Conservation (phyloP, 257 asterid species). For the Solanum chilense region DNA sequence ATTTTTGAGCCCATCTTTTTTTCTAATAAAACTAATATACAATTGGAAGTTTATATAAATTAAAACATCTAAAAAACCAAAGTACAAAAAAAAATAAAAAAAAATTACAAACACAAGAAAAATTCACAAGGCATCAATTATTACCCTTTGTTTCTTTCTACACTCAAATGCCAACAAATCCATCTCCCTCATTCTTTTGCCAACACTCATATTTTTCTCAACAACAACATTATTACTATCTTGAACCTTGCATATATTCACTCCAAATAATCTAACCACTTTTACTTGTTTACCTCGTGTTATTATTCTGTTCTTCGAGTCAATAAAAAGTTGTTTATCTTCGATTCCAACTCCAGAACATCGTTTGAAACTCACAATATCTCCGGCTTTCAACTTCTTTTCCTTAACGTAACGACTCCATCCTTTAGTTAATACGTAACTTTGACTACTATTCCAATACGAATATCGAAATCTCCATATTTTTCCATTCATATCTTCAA, state of each 20-base stretch:
- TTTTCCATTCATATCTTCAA: slow-evolving; percentile 45
- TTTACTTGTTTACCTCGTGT: slow-evolving; percentile 8
- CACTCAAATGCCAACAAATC: slow-evolving; percentile 1
- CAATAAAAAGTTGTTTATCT: slow-evolving; percentile 40
- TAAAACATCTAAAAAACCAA: neutral
- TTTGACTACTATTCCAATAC: slow-evolving; percentile 68
- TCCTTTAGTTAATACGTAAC: slow-evolving; percentile 59
- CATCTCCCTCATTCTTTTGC: slow-evolving; percentile 1
- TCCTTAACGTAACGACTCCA: slow-evolving; percentile 80
- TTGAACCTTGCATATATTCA: slow-evolving; percentile 17
- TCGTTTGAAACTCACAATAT: slow-evolving; percentile 36
- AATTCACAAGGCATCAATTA: neutral
- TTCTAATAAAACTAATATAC: neutral
- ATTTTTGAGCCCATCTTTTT: neutral
- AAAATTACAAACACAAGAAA: neutral
- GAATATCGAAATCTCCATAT: slow-evolving; percentile 65
- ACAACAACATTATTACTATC: neutral
- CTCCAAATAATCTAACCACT: slow-evolving; percentile 47
- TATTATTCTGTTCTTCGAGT: slow-evolving; percentile 16
- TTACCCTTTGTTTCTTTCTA: slow-evolving; percentile 2
- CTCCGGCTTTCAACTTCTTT: slow-evolving; percentile 41
- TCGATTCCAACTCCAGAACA: slow-evolving; percentile 14
- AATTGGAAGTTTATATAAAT: neutral
- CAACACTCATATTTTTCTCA: neutral
- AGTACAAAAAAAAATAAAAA: neutral